Conservation (phyloP, 2,329 filamentous ascomycete species). For the Apiospora koreana region DNA sequence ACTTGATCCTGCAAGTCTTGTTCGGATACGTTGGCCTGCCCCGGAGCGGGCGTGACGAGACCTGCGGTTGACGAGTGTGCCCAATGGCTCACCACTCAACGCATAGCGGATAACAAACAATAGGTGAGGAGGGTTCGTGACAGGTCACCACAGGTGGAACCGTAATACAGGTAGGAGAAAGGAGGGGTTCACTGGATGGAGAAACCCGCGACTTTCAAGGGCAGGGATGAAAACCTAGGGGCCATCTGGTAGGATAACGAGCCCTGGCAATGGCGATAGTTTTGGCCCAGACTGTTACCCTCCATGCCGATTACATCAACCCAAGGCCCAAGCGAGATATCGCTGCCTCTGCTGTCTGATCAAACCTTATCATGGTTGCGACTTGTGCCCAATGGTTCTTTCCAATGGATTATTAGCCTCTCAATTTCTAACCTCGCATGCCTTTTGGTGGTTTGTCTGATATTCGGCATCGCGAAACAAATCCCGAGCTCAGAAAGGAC, state of each 20-base stretch:
- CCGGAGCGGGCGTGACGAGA: not conserved
- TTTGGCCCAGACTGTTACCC: not conserved
- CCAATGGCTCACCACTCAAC: not conserved
- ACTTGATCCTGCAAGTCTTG: not conserved
- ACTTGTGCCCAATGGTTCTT: not conserved
- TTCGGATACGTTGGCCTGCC: not conserved
- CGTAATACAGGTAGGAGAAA: no score
- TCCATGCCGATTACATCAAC: not conserved
- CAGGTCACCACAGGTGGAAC: no score
- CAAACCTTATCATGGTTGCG: not conserved
- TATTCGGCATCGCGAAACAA: not conserved
- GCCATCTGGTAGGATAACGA: not conserved
- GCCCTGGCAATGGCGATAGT: not conserved
- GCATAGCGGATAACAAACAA: no score
- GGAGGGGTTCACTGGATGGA: not conserved
- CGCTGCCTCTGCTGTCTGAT: not conserved
- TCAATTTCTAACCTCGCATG: not conserved
- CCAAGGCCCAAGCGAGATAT: not conserved
- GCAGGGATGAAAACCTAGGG: not conserved
- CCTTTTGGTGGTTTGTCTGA: not conserved
- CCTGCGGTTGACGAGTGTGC: not conserved
- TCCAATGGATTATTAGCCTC: no score
- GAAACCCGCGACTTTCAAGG: not conserved
- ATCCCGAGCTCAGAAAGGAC: not conserved
- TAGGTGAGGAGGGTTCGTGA: not conserved